A percentile compares a stretch with the other conserved stretches of the same genome.
Conservation (phyloP, 345 rosid genomes). For the Eucalyptus dawsonii region DNA sequence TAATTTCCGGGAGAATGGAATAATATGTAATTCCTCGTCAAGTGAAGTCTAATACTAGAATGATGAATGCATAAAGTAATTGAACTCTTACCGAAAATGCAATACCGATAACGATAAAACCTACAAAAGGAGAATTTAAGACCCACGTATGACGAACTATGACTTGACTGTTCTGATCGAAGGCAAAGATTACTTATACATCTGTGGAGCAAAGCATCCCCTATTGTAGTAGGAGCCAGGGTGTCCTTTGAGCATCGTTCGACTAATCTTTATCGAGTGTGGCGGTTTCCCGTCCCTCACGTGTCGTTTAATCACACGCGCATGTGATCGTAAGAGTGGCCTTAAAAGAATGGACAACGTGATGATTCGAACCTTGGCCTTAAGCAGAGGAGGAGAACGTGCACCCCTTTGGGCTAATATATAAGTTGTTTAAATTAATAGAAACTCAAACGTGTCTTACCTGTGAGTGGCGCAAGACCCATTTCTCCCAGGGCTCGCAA, state of each 20-base stretch:
- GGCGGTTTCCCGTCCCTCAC: background rate
- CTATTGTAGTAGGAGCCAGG: background rate
- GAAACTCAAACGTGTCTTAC: background rate
- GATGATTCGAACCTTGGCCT: background rate
- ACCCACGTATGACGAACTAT: background rate
- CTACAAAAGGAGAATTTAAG: background rate
- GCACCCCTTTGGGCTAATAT: background rate
- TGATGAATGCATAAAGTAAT: background rate
- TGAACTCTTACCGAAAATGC: background rate
- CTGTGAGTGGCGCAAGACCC: slow-evolving; percentile 3
- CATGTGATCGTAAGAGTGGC: background rate
- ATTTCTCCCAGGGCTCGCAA: background rate
- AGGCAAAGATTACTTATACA: background rate
- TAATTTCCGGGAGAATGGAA: background rate
- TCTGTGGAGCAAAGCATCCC: background rate
- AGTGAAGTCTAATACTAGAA: background rate
- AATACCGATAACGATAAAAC: background rate
- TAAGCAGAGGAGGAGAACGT: background rate
- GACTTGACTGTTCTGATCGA: background rate
- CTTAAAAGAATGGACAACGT: background rate
- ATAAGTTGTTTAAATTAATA: background rate
- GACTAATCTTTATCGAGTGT: background rate
- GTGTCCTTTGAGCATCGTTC: background rate
- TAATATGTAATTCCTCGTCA: background rate
- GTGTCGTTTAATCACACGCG: background rate